Base-by-base conservation (phyloP, 225 moss, liverwort and hornwort genomes). In the Bryum argenteum region DNA sequence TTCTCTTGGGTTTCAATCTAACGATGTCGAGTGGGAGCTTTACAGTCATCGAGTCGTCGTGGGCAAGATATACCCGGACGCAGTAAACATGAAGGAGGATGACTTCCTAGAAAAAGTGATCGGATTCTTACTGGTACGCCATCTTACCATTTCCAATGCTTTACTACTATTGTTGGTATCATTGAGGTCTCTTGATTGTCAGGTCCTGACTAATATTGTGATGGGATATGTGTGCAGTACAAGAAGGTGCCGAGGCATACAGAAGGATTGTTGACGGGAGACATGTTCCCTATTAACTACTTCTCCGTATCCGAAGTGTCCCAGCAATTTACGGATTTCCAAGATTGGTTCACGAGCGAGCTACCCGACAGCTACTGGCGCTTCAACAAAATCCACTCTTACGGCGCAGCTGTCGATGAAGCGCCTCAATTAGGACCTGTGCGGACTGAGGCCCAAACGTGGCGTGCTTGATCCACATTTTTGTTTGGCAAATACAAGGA, bases 361-460 rank as follows among this genome's bases (percentile, higher is more conserved):
- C 73, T 97, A 24, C 97, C 97, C 18, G 97, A 94, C 6, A 83
- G 83, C 38, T 97, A 97, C 85, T 97, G 97, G 97, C 90, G 97
- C 40, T 94, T 97, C 77, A 97, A 97, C 86, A 93, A 76, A 71
- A 89, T 97, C 28, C 92, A 94, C 70, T 77, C 79, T 3, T 97
- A 94, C 53, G 97, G 97, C 43, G 53, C 88, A 11, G 8, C 61
- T 10, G 72, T 81, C 12, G 88, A 87, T 40, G 45, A 72, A 55
- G 81, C 87, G 1, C 89, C 80, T 9, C 83, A 85, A 0, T 71
- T 92, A 14, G 97, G 97, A 54, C 90, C 97, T 51, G 85, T 67
- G n/a, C 80, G 75, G 57, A 82, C 81, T 4, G 82, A 33, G 33
- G 76, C 71, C 79, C 75, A 28, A 58, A 14, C 10, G 79, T 79